phyloP scores from a whole-genome alignment of 1,139 yeast genomes.

The Kurtzmaniella quercitrusa region DNA sequence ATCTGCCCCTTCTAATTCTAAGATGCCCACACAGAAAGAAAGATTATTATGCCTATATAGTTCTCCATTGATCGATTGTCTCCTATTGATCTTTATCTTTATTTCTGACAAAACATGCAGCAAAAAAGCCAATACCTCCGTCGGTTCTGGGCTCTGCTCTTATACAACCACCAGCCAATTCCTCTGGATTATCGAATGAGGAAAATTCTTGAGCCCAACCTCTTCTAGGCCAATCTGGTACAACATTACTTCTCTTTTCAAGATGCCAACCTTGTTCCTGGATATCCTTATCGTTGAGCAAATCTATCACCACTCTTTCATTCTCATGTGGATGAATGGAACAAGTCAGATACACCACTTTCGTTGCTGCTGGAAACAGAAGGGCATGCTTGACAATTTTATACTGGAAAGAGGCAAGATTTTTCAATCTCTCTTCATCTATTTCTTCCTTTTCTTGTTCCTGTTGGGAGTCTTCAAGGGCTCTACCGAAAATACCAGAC shows the following conservation, averaged over 20 bases:
- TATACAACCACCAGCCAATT: conserved; percentile 79
- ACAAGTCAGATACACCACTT: conserved; percentile 93
- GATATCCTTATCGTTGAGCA: conserved; percentile 61
- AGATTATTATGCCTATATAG: no score
- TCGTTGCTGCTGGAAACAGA: conserved; percentile 67
- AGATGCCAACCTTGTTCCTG: conserved; percentile 70
- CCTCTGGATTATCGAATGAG: conserved; percentile 41
- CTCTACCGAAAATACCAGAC: conserved; percentile 92
- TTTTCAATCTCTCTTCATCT: conserved; percentile 58
- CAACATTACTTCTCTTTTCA: conserved; percentile 55
- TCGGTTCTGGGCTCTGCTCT: conserved; percentile 82
- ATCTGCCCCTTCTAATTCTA: no score
- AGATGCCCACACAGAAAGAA: no score
- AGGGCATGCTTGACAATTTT: conserved; percentile 86
- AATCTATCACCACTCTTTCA: conserved; percentile 80
- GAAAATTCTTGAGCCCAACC: conserved; percentile 69
- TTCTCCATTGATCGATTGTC: neutral
- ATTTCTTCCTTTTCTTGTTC: conserved; percentile 36
- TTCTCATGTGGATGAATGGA: conserved; percentile 92
- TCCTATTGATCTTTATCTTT: neutral
- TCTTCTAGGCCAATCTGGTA: conserved; percentile 83
- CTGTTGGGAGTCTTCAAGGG: conserved; percentile 47
- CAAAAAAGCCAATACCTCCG: conserved; percentile 97
- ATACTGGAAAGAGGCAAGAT: conserved; percentile 80
- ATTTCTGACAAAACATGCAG: conserved; percentile 62